Base-by-base conservation (phyloP, 352 stramenopile genomes). In the Pythium rishiriense region DNA sequence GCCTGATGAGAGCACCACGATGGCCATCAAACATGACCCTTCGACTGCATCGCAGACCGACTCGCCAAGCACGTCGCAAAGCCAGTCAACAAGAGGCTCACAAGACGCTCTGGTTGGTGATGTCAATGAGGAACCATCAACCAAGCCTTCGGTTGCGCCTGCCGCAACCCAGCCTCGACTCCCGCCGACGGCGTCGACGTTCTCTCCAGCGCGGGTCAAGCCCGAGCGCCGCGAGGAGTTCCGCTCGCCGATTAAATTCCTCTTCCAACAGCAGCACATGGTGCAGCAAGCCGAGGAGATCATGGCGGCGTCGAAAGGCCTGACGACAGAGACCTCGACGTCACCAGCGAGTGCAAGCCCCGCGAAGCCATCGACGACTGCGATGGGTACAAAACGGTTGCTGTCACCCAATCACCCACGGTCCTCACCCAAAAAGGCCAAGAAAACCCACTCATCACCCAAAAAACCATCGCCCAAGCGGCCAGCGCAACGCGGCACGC, bases 401-500 rank as follows among this genome's bases (percentile, higher is more conserved):
- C 22, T 45, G 41, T 58, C 60, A 62, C 54, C 54, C 60, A 62
- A 60, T 58, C 66, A 64, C 60, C 54, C 66, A 56, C 15, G 11
- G 3, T 9, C 25, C 15, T 72, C 65, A 50, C 65, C 65, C 51
- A 72, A 72, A 63, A 58, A 64, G 14, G 3, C 47, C 3, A 56
- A 58, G 52, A 57, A 63, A 15, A 31, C 22, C 3, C 25, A 52
- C 17, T 51, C 53, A 59, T 65, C 64, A 52, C 69, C 62, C 37
- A 74, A 58, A 42, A 73, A 73, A 58, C 47, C 56, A 22, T 6
- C 24, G 19, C 52, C 58, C 19, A 58, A 39, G 33, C 56, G 60
- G 51, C 50, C 71, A 24, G 64, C 74, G 70, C 77, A 76, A 62
- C 75, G 81, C 53, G 79, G 66, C 12, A 81, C 79, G 3, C 45